Evolutionary conservation across 1,139 yeast species (phyloP), one percentile per base, ranked within the genome.

Genomic region (Meyerozyma athensensis): DNA sequence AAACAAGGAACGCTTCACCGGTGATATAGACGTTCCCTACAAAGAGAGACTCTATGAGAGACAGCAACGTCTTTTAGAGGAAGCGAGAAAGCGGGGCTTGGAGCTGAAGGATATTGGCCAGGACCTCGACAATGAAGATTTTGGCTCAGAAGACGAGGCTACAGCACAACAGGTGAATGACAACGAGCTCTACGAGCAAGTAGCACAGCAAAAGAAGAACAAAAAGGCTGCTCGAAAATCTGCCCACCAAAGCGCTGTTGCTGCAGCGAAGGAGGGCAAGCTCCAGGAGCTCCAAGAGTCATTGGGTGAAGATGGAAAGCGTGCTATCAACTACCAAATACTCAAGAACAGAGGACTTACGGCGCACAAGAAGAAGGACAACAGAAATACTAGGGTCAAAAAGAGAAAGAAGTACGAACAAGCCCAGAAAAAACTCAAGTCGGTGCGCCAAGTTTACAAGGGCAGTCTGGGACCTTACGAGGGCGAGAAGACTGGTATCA

Each of bases 401-500:
- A 92, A 92, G 95, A 84, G 97, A 74, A 86, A 81, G 80, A 87
- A 87, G 79, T 92, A 86, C 68, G 97, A 87, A 47, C 76, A 78
- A 59, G 98, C 99, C 30, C 81, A 89, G 69, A 90, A 89, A 87
- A 89, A 89, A 61, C 82, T 94, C 59, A 81, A 82, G 57, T 83
- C 95, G 43, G 84, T 86, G 46, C 82, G 96, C 62, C 87, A 86
- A 43, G 97, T 89, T 19, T 89, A 83, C 71, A 76, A 82, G 52
- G 81, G 78, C 34, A 53, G 51, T 32, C 86, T 81, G 50, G 89
- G 96, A 38, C 82, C 96, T 3, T 92, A 94, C 62, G 83, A 76
- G 48, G 98, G 98, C 63, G 98, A 92, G 62, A 75, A 79, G 69
- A 90, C 97, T 18, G 98, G 98, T 85, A 92, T 92, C 61, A 89